Evolutionary conservation across 768 basidiomycete genomes (phyloP).

Genomic region (Sarcomyxa edulis): DNA sequence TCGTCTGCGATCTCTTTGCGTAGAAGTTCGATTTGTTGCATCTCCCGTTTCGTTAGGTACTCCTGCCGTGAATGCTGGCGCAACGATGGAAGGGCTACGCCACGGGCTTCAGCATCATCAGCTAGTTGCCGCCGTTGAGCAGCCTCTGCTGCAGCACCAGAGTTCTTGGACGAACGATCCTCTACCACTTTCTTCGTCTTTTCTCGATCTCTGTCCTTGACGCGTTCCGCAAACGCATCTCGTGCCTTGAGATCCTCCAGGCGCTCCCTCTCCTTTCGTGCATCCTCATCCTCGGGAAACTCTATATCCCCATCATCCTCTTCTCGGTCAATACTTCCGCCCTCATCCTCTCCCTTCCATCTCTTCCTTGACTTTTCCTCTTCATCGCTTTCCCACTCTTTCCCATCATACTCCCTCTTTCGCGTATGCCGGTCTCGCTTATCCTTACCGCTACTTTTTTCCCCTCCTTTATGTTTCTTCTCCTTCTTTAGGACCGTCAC

Average conservation of each 20-base stretch:
- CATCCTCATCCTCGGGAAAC: slow-evolving; percentile 64
- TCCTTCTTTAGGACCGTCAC: slow-evolving; percentile 31
- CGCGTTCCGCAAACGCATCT: slow-evolving; percentile 89
- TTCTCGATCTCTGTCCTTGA: slow-evolving; percentile 77
- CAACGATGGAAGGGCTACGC: slow-evolving; percentile 57
- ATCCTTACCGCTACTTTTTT: slow-evolving; percentile 37
- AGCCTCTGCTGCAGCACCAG: slow-evolving; percentile 77
- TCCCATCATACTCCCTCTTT: slow-evolving; percentile 76
- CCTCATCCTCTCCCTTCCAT: slow-evolving; percentile 43
- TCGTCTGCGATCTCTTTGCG: slow-evolving; percentile 93
- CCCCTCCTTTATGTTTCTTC: slow-evolving; percentile 41
- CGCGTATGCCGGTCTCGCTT: slow-evolving; percentile 61
- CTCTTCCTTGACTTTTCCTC: slow-evolving; percentile 74
- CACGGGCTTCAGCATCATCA: slow-evolving; percentile 64
- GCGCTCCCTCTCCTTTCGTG: slow-evolving; percentile 66
- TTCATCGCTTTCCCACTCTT: slow-evolving; percentile 90
- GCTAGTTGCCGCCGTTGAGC: slow-evolving; percentile 76
- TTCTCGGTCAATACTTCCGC: slow-evolving; percentile 15
- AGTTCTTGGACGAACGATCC: slow-evolving; percentile 78
- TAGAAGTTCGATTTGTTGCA: slow-evolving; percentile 91
- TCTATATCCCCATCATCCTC: slow-evolving; percentile 41
- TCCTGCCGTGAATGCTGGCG: slow-evolving; percentile 90
- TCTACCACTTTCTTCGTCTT: slow-evolving; percentile 88
- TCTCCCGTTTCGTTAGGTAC: slow-evolving; percentile 94
- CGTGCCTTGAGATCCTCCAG: slow-evolving; percentile 78